Evolutionary conservation across 495 filamentous ascomycete genomes (phyloP).

Genomic region (Penicillium atrosanguineum): DNA sequence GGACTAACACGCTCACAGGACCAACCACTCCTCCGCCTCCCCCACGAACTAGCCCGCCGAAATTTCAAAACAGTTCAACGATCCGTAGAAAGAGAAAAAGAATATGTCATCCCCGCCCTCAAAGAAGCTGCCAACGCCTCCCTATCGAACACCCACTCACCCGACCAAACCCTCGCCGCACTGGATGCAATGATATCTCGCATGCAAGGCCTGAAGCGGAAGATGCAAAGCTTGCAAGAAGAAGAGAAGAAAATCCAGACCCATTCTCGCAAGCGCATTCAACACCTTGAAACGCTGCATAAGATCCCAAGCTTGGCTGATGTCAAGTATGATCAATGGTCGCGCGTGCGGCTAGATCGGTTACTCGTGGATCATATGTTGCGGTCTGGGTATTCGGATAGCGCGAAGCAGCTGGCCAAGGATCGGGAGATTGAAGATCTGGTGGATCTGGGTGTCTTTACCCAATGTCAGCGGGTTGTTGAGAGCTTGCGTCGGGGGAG

Average conservation of each 20-base stretch:
- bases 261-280: constrained; percentile 71
- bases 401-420: constrained; percentile 68
- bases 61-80: constrained; percentile 90
- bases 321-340: constrained; percentile 93
- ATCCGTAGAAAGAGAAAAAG: constrained; percentile 74
- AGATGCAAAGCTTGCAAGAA: constrained; percentile 71
- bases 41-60: constrained; percentile 84
- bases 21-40: constrained; percentile 89
- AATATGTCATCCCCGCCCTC: constrained; percentile 65
- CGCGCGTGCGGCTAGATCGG: constrained; percentile 72
- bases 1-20: constrained; percentile 57
- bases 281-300: constrained; percentile 77
- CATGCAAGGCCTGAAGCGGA: constrained; percentile 83
- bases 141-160: constrained; percentile 54
- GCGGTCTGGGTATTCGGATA: constrained; percentile 75
- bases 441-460: constrained; percentile 87
- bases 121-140: constrained; percentile 67
- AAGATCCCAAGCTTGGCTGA: constrained; percentile 79
- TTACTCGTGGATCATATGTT: constrained; percentile 88
- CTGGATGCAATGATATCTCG: constrained; percentile 81
- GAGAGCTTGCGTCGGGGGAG: constrained; percentile 67
- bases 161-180: constrained; percentile 67
- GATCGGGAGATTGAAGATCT: constrained; percentile 73
- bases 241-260: constrained; percentile 73
- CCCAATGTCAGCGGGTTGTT: constrained; percentile 73